Evolutionary conservation across 106 monocot species (phyloP).

Genomic region (Acorus gramineus): DNA sequence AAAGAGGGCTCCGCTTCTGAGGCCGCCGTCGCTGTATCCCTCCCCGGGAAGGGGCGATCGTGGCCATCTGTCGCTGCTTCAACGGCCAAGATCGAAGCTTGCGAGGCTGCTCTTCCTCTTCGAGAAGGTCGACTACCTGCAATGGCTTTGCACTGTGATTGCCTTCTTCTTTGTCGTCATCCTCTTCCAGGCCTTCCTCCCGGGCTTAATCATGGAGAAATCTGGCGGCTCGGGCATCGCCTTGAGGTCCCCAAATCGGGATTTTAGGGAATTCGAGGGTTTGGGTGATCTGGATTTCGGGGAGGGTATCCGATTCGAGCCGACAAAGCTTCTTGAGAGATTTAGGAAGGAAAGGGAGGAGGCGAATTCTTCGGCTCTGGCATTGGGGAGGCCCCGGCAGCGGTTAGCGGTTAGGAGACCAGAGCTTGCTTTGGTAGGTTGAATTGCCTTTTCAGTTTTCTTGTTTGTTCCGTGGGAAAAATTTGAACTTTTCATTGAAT

Average conservation of each 20-base stretch:
- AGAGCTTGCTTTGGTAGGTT: slow-evolving; percentile 50
- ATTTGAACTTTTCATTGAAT: neutral
- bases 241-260: neutral
- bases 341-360: slow-evolving; percentile 45
- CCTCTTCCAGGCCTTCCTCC: slow-evolving; percentile 48
- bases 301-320: slow-evolving; percentile 50
- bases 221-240: neutral
- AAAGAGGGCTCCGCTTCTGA: no score
- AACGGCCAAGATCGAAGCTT: slow-evolving; percentile 34
- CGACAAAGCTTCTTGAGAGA: slow-evolving; percentile 39
- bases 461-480: neutral
- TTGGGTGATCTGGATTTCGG: slow-evolving; percentile 40
- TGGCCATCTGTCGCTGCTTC: slow-evolving; percentile 4
- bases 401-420: slow-evolving; percentile 34
- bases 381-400: slow-evolving; percentile 16
- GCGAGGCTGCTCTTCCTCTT: slow-evolving; percentile 48
- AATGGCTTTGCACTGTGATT: slow-evolving; percentile 35
- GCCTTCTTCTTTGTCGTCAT: slow-evolving; percentile 61
- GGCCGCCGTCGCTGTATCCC: no score
- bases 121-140: slow-evolving; percentile 59
- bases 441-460: neutral
- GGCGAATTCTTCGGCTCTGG: slow-evolving; percentile 13
- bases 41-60: no score
- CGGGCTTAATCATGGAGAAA: slow-evolving; percentile 33
- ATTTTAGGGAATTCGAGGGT: slow-evolving; percentile 1